Evolutionary conservation across 2,329 filamentous ascomycete genomes (phyloP).

Genomic region (Arthrobotrys megalospora): DNA sequence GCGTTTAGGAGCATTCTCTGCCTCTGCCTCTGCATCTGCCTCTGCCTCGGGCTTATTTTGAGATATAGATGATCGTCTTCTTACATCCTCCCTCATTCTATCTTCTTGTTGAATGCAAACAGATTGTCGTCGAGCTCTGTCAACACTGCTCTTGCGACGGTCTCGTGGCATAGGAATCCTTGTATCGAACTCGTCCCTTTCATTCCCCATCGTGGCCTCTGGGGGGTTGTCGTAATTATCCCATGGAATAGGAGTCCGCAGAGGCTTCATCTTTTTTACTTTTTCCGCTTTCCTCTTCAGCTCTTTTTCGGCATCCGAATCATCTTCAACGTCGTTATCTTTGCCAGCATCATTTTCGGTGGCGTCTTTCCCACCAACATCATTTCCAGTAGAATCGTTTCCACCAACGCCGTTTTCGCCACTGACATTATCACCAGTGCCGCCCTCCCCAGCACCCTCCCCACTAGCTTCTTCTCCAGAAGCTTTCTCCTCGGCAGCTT

Average conservation of each 20-base stretch:
- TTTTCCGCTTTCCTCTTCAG: constrained; percentile 49
- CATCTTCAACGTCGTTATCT: too few relatives aligned
- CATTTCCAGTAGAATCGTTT: too few relatives aligned
- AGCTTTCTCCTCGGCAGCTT: neutral
- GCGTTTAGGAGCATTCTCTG: neutral
- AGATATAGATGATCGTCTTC: neutral
- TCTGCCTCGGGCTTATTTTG: neutral
- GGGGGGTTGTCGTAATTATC: constrained; percentile 28
- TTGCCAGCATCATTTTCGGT: too few relatives aligned
- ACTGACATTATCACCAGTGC: too few relatives aligned
- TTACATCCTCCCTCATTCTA: neutral
- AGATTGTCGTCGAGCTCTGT: constrained; percentile 6
- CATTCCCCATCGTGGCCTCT: neutral
- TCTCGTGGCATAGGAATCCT: constrained; percentile 4
- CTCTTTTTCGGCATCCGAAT: constrained; percentile 42
- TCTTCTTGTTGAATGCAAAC: neutral
- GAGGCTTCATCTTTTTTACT: constrained; percentile 43
- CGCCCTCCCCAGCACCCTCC: too few relatives aligned
- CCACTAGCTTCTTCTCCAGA: constrained; percentile 9
- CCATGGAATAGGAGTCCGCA: constrained; percentile 40
- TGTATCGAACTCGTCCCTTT: constrained; percentile 22
- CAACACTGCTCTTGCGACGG: constrained; percentile 1
- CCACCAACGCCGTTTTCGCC: too few relatives aligned
- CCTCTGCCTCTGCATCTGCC: neutral
- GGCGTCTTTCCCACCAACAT: too few relatives aligned